Evolutionary conservation across 2,329 filamentous ascomycete species (phyloP), one percentile per base, ranked within the genome.

Genomic region (Cladosporium sp.): DNA sequence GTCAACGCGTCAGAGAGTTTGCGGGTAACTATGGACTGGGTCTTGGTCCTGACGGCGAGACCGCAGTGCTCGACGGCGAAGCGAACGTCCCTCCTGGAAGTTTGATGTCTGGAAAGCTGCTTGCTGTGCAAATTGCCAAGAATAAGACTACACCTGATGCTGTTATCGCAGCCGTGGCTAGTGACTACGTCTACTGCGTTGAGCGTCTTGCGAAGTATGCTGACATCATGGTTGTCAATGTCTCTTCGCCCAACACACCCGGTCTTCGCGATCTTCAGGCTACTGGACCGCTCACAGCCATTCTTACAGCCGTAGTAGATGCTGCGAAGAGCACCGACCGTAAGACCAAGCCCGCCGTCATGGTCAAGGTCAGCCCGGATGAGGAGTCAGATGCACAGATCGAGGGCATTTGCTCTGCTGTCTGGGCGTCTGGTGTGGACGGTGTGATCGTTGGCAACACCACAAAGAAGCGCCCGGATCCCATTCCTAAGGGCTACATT

Each of bases 281-380:
- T 2, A 84, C 87, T 0, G 91, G 89, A 64, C 93, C 92, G 1
- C 77, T 99, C 59, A 93, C 91, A 2, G 80, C 84, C 42, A 88
- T 99, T 49, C 78, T 99, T 40, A 84, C 81, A 9, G 89, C 90
- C 0, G 93, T 97, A 0, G 93, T 97, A 1, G 80, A 84, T 15
- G 89, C 93, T 58, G 92, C 92, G 0, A 78, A 83, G 65, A 79
- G 80, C 62, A 82, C 88, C 12, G 80, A 88, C 28, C 82, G 92
- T 65, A 88, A 84, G 71, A 84, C 81, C 0, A 89, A 88, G 69
- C 90, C 90, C 0, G 85, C 81, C 59, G 90, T 99, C 59, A 96
- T 99, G 90, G 94, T 99, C 68, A 99, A 99, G 79, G 93, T 99
- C 19, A 96, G 90, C 60, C 94, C 94, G 0, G 94, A 99, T 67